Conservation (phyloP, 75 land plant species). For the Isoetes taiwanensis region DNA sequence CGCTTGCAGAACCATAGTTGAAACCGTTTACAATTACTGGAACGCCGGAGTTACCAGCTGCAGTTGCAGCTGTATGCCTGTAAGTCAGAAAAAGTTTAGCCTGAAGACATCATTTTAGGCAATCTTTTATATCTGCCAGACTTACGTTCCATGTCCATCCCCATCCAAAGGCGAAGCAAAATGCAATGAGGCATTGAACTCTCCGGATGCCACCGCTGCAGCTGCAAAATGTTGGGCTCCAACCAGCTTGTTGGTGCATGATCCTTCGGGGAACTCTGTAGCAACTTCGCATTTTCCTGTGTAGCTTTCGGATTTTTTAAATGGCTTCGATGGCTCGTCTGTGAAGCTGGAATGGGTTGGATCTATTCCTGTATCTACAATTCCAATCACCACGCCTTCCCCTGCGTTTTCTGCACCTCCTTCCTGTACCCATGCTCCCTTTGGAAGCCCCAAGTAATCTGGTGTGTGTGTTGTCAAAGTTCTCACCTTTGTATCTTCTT, state of each 20-base stretch:
- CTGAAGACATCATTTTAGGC: neutral
- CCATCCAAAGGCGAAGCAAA: conserved; percentile 54
- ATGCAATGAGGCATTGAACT: conserved; percentile 30
- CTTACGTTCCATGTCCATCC: conserved; percentile 69
- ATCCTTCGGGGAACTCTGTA: conserved; percentile 20
- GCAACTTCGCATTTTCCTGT: conserved; percentile 33
- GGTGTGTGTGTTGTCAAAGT: conserved; percentile 71
- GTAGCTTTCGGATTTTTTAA: conserved; percentile 5
- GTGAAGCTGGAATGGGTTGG: conserved; percentile 57
- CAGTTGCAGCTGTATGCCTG: conserved; percentile 53
- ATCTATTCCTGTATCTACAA: conserved; percentile 58
- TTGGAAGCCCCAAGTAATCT: conserved; percentile 54
- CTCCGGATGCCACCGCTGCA: conserved; percentile 32
- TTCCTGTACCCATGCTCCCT: conserved; percentile 55
- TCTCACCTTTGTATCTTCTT: conserved; percentile 50
- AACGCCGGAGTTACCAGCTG: conserved; percentile 32
- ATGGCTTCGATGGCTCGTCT: conserved; percentile 10
- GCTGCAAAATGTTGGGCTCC: conserved; percentile 53
- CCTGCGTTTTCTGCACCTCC: conserved; percentile 46
- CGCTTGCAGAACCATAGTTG: conserved; percentile 16
- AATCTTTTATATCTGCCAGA: neutral
- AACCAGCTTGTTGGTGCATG: conserved; percentile 49
- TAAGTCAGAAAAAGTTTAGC: neutral
- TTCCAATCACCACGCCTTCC: conserved; percentile 65
- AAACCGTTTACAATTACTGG: conserved; percentile 11